These are phyloP conservation scores for Triticum timopheevii DNA, from an alignment of 176 grass and related monocot species.

Conservation along the genomic window DNA sequence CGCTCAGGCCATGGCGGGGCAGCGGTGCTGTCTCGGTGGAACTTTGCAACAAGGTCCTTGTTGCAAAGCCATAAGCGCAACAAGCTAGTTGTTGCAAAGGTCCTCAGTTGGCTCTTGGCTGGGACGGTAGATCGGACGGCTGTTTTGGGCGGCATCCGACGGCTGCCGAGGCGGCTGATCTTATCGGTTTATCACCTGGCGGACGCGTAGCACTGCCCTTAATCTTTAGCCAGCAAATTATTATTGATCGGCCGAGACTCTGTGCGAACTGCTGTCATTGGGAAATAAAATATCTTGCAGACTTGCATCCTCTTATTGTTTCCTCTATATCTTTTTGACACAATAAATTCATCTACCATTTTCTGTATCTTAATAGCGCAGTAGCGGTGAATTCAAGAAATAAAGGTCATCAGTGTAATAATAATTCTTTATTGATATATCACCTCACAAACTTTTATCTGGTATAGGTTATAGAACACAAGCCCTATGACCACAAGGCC, in stretches of 20 bases:
- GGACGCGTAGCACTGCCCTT: not conserved
- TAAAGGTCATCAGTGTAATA: not conserved
- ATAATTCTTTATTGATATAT: not conserved
- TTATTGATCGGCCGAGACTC: not conserved
- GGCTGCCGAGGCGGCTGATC: too few species aligned
- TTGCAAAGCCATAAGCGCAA: too few species aligned
- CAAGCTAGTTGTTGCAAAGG: too few species aligned
- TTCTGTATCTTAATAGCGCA: not conserved
- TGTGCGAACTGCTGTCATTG: not conserved
- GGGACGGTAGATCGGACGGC: too few species aligned
- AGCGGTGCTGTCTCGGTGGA: too few species aligned
- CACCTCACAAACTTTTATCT: slow-evolving; percentile 3
- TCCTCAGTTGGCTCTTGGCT: too few species aligned
- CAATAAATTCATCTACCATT: not conserved
- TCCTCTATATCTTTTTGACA: not conserved
- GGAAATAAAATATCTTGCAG: not conserved
- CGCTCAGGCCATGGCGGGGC: too few species aligned
- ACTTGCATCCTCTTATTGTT: not conserved
- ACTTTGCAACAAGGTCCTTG: too few species aligned
- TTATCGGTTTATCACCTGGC: too few species aligned
- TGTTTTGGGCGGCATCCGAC: too few species aligned
- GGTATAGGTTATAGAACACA: slow-evolving; percentile 95
- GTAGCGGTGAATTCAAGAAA: not conserved
- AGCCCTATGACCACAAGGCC: slow-evolving; percentile 98
- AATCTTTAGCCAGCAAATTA: not conserved